phyloP scores from a whole-genome alignment of 2,329 filamentous ascomycete species.

The Leptographium procerum region DNA sequence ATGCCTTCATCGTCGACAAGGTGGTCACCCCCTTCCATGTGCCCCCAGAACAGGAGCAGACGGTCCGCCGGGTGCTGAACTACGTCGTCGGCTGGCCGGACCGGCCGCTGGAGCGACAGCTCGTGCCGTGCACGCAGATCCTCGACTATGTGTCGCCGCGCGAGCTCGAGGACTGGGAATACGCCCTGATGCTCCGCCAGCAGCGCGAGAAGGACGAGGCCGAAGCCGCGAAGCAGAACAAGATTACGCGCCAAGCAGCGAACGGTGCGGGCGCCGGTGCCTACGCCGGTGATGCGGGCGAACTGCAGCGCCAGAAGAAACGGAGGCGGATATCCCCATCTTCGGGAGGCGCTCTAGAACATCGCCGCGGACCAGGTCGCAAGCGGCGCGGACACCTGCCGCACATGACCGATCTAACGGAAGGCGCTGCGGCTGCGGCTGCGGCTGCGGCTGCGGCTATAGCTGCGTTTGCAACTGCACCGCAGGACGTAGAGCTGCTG shows the following conservation, averaged over 20 bases:
- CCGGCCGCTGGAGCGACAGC: constrained; percentile 31
- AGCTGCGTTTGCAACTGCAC: neutral
- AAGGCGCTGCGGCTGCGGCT: neutral
- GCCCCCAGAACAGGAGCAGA: constrained; percentile 13
- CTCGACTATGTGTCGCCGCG: constrained; percentile 48
- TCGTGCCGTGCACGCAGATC: constrained; percentile 34
- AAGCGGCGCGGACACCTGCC: neutral
- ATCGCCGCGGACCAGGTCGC: neutral
- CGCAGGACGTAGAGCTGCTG: neutral
- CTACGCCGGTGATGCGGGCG: no score
- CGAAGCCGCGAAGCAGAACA: neutral
- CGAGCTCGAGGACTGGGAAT: constrained; percentile 46
- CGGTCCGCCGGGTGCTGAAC: constrained; percentile 29
- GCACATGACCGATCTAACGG: neutral
- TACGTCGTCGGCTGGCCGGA: constrained; percentile 47
- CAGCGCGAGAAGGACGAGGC: constrained; percentile 8
- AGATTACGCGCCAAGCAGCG: neutral
- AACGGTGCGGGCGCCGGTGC: no score
- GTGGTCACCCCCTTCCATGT: constrained; percentile 30
- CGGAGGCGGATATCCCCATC: neutral
- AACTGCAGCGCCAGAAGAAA: neutral
- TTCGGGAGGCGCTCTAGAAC: neutral
- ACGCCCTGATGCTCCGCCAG: constrained; percentile 30
- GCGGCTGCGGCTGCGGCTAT: neutral
- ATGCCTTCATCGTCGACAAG: constrained; percentile 46